Conservation (phyloP, 306 rosid genomes). For the Carpinus fangiana region DNA sequence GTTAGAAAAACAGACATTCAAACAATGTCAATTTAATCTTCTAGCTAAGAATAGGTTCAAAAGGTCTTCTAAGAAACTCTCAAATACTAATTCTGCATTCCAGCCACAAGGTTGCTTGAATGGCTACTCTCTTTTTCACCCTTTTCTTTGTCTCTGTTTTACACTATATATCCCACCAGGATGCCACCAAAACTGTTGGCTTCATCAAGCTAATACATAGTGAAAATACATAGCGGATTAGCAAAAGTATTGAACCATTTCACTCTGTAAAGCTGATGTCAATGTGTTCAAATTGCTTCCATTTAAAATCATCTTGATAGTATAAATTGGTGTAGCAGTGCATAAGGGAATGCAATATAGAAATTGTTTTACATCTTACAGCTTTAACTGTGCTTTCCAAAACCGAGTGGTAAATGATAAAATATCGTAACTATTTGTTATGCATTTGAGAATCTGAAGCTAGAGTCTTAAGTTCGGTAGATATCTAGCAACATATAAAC, state of each 20-base stretch:
- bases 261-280: background rate
- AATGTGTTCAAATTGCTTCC: background rate
- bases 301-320: background rate
- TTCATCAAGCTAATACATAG: background rate
- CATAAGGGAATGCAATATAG: background rate
- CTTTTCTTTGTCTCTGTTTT: background rate
- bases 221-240: background rate
- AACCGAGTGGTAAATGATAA: background rate
- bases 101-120: background rate
- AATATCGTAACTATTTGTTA: background rate
- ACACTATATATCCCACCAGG: background rate
- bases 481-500: background rate
- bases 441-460: background rate
- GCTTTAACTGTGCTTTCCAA: background rate
- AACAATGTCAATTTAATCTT: background rate
- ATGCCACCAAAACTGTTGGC: constrained; percentile 1
- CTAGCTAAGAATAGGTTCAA: background rate
- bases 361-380: background rate
- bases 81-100: background rate
- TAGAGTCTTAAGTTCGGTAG: background rate
- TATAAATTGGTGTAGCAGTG: background rate
- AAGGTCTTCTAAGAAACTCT: background rate
- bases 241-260: background rate
- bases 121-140: background rate
- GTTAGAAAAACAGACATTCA: background rate